Evolutionary conservation across 345 rosid genomes (phyloP).

Genomic region (Populus ilicifolia): DNA sequence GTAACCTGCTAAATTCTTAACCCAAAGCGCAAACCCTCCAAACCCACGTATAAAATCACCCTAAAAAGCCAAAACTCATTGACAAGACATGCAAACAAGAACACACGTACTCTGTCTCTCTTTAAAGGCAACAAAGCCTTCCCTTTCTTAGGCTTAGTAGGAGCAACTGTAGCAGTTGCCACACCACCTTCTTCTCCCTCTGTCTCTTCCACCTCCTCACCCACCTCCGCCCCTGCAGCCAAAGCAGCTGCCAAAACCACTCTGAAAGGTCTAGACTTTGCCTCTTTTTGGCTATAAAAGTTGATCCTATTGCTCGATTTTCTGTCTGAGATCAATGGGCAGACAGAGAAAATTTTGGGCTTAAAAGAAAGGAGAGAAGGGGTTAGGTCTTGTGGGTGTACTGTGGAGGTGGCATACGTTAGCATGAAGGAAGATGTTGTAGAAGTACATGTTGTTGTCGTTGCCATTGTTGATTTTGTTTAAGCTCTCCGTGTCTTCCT

Average conservation of each 20-base stretch:
- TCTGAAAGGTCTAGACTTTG: constrained; percentile 25
- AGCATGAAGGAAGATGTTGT: constrained; percentile 53
- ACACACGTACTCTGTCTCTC: constrained; percentile 70
- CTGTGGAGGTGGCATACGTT: constrained; percentile 45
- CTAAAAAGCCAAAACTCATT: neutral
- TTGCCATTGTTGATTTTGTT: constrained; percentile 43
- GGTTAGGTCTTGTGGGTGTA: constrained; percentile 46
- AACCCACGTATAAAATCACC: constrained; percentile 13
- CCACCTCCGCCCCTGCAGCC: constrained; percentile 49
- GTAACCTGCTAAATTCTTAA: neutral
- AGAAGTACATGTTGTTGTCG: constrained; percentile 38
- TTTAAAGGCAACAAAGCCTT: constrained; percentile 79
- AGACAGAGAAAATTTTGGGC: constrained; percentile 35
- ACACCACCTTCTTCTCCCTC: constrained; percentile 28
- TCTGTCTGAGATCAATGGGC: constrained; percentile 36
- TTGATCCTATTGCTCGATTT: constrained; percentile 19
- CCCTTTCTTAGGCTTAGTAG: constrained; percentile 76
- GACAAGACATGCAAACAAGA: neutral
- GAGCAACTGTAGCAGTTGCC: constrained; percentile 38
- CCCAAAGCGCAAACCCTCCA: neutral
- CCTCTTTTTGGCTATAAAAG: constrained; percentile 10
- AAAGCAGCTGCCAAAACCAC: constrained; percentile 39
- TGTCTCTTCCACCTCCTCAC: constrained; percentile 35
- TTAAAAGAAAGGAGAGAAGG: constrained; percentile 52
- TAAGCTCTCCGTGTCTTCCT: neutral